Evolutionary conservation across 1,139 yeast species (phyloP).

Genomic region (Pichia sp.): DNA sequence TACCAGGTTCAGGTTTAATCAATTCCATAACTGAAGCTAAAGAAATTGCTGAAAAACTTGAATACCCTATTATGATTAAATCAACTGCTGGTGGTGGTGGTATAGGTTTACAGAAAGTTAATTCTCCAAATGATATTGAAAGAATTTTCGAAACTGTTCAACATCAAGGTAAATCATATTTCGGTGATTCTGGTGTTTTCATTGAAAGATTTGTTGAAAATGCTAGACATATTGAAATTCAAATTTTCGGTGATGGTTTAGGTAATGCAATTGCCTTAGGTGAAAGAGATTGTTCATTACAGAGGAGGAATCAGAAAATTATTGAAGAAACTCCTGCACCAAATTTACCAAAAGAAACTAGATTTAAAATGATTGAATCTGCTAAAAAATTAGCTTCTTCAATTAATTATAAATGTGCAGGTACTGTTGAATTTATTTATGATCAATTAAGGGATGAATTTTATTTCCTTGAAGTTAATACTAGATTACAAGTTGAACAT

Average conservation of each 20-base stretch:
- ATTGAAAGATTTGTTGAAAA: conserved; percentile 88
- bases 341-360: conserved; percentile 70
- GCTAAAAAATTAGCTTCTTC: conserved; percentile 75
- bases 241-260: conserved; percentile 90
- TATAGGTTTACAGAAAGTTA: conserved; percentile 91
- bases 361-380: conserved; percentile 69
- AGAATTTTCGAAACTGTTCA: conserved; percentile 83
- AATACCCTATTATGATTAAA: conserved; percentile 91
- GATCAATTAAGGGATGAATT: conserved; percentile 81
- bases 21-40: conserved; percentile 65
- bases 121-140: conserved; percentile 68
- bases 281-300: conserved; percentile 95
- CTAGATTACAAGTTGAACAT: conserved; percentile 95
- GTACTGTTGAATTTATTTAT: conserved; percentile 93
- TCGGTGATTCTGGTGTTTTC: conserved; percentile 93
- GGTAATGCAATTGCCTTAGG: conserved; percentile 92
- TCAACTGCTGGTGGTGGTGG: conserved; percentile 99
- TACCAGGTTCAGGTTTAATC: conserved; percentile 88
- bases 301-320: conserved; percentile 92
- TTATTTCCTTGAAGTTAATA: conserved; percentile 92
- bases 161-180: conserved; percentile 87
- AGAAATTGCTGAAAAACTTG: conserved; percentile 66
- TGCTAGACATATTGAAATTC: conserved; percentile 94
- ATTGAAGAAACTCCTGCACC: conserved; percentile 99
- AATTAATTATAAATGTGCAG: conserved; percentile 90